Percentiles rank a stretch among this genome's conserved stretches.
phyloP scores from a whole-genome alignment of 441 rosid genomes.

The Metrosideros polymorpha region DNA sequence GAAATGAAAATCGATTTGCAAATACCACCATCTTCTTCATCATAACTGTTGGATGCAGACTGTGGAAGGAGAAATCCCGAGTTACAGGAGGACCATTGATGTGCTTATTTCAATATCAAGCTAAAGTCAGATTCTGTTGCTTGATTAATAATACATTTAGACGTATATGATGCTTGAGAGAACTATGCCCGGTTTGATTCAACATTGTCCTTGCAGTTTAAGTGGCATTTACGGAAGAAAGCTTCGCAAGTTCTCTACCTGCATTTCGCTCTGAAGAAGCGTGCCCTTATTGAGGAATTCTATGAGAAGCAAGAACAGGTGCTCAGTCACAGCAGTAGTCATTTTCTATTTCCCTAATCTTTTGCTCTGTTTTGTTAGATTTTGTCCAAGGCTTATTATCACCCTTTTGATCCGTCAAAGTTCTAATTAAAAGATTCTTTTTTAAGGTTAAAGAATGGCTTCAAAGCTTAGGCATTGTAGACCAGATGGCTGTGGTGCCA shows the following conservation, averaged over 20 bases:
- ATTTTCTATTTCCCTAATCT: neutral
- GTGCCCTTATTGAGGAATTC: slow-evolving; percentile 3
- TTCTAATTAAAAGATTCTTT: neutral
- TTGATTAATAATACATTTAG: neutral
- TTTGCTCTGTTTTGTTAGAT: neutral
- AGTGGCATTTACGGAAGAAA: slow-evolving; percentile 6
- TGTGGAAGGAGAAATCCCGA: neutral
- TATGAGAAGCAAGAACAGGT: slow-evolving; percentile 12
- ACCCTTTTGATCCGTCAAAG: neutral
- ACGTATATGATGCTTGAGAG: neutral
- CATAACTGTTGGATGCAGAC: neutral
- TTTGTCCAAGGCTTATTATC: neutral
- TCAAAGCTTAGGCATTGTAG: slow-evolving; percentile 4
- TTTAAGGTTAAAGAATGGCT: slow-evolving; percentile 14
- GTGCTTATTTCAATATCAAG: neutral
- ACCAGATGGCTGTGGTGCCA: slow-evolving; percentile 4
- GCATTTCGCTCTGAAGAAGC: slow-evolving; percentile 5
- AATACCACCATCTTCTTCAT: neutral
- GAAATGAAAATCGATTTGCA: neutral
- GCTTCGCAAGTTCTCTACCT: slow-evolving; percentile 9
- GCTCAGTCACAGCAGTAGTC: neutral
- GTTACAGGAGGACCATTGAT: neutral
- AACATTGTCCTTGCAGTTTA: slow-evolving; percentile 1
- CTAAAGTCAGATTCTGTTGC: neutral
- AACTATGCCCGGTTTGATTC: neutral